Conservation (phyloP, 805 yeast genomes). For the Teunomyces panamensis region DNA sequence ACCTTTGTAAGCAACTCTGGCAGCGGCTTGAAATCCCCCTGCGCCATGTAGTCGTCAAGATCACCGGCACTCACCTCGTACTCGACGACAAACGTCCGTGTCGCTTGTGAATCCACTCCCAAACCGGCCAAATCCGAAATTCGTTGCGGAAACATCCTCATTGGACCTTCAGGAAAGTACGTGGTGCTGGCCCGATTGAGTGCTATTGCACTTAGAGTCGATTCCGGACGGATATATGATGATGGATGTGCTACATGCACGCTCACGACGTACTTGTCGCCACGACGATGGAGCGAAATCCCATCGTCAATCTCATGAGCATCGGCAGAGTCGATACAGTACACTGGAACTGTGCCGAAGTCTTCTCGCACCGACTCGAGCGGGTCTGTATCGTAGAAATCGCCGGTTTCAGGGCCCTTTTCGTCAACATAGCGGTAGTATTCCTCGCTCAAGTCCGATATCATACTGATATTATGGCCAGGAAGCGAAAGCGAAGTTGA, state of each 20-base stretch:
- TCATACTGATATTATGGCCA: conserved; percentile 36
- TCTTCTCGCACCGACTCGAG: conserved; percentile 31
- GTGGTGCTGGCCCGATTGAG: conserved; percentile 60
- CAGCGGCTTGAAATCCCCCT: conserved; percentile 7
- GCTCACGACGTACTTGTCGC: conserved; percentile 43
- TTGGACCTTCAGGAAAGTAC: conserved; percentile 65
- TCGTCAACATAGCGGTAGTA: conserved; percentile 34
- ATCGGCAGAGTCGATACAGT: conserved; percentile 75
- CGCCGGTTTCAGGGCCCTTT: conserved; percentile 7
- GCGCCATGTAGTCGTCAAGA: conserved; percentile 17
- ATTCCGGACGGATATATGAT: conserved; percentile 49
- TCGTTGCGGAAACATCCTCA: conserved; percentile 67
- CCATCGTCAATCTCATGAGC: conserved; percentile 97
- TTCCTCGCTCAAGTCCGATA: conserved; percentile 42
- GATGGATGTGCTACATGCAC: conserved; percentile 89
- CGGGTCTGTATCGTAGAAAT: conserved; percentile 31
- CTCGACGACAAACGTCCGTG: conserved; percentile 44
- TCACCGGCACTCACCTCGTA: conserved; percentile 19
- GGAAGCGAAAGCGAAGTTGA: conserved; percentile 47
- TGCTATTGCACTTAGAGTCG: conserved; percentile 52
- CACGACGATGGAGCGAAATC: conserved; percentile 50
- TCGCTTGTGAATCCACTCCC: conserved; percentile 38
- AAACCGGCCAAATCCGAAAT: conserved; percentile 52
- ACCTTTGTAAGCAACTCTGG: background rate
- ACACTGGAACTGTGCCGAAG: conserved; percentile 51